phyloP scores from a whole-genome alignment of 495 filamentous ascomycete species.

The Neurospora terricola region DNA sequence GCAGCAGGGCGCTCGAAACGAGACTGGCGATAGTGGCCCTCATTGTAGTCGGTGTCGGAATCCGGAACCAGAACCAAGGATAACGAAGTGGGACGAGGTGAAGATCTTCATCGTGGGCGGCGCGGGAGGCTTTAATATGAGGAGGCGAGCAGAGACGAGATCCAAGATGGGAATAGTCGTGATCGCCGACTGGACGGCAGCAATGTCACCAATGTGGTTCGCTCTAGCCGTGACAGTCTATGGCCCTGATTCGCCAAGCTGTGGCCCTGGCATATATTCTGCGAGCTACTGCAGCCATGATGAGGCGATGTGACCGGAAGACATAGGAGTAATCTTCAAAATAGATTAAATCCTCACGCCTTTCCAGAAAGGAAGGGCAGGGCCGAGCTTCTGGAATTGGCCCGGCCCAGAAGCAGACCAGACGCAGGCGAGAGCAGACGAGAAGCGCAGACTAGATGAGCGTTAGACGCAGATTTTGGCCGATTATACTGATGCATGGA shows the following conservation, averaged over 20 bases:
- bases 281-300: background rate
- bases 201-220: background rate
- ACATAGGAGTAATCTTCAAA: background rate
- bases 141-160: background rate
- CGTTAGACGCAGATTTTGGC: background rate
- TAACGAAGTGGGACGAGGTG: background rate
- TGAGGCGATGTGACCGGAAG: background rate
- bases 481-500: background rate
- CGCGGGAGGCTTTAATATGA: background rate
- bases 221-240: background rate
- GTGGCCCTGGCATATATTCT: background rate
- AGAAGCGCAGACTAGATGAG: background rate
- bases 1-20: slow-evolving; percentile 10
- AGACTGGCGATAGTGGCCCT: slow-evolving; percentile 5
- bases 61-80: background rate
- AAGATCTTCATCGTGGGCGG: background rate
- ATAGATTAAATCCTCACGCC: background rate
- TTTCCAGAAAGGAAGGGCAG: background rate
- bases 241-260: background rate
- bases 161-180: background rate
- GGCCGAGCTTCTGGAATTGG: background rate
- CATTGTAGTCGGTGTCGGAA: slow-evolving; percentile 7
- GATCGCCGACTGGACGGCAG: background rate
- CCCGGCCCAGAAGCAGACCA: background rate
- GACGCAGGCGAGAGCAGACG: background rate